phyloP scores from a whole-genome alignment of 176 grass and related monocot species.

The Triticum timopheevii region DNA sequence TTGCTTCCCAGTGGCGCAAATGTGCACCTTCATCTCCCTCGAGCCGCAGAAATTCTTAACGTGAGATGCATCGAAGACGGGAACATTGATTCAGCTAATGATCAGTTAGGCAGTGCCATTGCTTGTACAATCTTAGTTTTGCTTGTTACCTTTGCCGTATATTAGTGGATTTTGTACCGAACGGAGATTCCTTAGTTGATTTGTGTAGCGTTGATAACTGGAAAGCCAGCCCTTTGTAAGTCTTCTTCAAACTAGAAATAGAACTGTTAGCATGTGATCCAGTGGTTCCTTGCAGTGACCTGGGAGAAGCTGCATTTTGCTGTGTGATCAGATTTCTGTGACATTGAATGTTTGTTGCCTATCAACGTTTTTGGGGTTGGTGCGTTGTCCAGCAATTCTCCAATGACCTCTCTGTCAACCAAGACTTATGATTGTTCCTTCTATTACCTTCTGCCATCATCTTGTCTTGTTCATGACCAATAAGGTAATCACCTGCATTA shows the following conservation, averaged over 20 bases:
- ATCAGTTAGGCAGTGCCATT: conserved; percentile 30
- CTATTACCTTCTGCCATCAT: not conserved
- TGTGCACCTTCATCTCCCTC: not conserved
- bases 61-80: not conserved
- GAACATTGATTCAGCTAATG: not conserved
- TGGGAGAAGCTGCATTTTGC: not conserved
- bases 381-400: not conserved
- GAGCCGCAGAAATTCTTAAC: not conserved
- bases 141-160: conserved; percentile 18
- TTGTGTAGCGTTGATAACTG: conserved; percentile 25
- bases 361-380: not conserved
- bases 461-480: not conserved
- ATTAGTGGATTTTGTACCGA: conserved; percentile 30
- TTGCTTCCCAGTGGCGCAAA: conserved; percentile 24
- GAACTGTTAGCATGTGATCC: conserved; percentile 2
- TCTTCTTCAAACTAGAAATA: not conserved
- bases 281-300: not conserved
- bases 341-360: not conserved
- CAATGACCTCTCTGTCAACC: not conserved
- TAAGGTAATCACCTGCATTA: not conserved
- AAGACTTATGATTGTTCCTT: not conserved
- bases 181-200: conserved; percentile 32
- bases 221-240: conserved; percentile 14
- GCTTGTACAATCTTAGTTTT: conserved; percentile 45
- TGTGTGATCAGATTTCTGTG: not conserved